Evolutionary conservation across 768 basidiomycete genomes (phyloP).

Genomic region (Tricholoma sp.): DNA sequence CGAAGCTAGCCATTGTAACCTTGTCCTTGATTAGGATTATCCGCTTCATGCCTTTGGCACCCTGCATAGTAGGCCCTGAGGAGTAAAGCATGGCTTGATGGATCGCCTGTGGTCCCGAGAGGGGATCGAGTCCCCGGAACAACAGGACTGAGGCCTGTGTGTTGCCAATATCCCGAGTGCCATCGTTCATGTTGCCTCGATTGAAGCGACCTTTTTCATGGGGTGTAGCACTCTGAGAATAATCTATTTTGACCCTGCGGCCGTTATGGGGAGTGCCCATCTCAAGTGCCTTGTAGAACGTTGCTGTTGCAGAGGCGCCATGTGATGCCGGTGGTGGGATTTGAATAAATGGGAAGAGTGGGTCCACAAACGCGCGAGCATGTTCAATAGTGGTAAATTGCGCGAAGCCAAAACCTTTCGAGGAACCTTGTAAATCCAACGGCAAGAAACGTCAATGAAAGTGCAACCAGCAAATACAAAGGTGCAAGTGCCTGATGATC

Average conservation of each 20-base stretch:
- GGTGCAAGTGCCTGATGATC: slow-evolving; percentile 91
- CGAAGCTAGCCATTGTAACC: slow-evolving; percentile 81
- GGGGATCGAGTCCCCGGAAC: slow-evolving; percentile 84
- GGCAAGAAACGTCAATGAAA: slow-evolving; percentile 71
- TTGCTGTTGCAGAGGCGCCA: slow-evolving; percentile 68
- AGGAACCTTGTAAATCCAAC: slow-evolving; percentile 78
- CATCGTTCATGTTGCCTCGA: slow-evolving; percentile 78
- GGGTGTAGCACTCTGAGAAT: slow-evolving; percentile 79
- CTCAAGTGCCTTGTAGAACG: slow-evolving; percentile 73
- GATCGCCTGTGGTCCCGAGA: slow-evolving; percentile 86
- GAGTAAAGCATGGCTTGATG: slow-evolving; percentile 78
- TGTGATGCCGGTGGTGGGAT: slow-evolving; percentile 90
- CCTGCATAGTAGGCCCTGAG: slow-evolving; percentile 70
- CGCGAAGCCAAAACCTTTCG: slow-evolving; percentile 96
- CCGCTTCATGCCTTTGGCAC: slow-evolving; percentile 81
- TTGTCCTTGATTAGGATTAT: slow-evolving; percentile 89
- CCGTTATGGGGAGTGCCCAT: slow-evolving; percentile 68
- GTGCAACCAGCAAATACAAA: slow-evolving; percentile 64
- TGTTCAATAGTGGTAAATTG: slow-evolving; percentile 85
- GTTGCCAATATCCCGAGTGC: slow-evolving; percentile 93
- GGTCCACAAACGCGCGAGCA: slow-evolving; percentile 87
- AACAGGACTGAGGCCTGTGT: slow-evolving; percentile 77
- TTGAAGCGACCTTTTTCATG: slow-evolving; percentile 56
- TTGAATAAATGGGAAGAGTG: slow-evolving; percentile 85
- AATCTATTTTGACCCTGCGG: slow-evolving; percentile 92